These are phyloP conservation scores for Rhododendron williamsianum DNA, from an alignment of 148 eudicot species.

Conservation along the genomic window DNA sequence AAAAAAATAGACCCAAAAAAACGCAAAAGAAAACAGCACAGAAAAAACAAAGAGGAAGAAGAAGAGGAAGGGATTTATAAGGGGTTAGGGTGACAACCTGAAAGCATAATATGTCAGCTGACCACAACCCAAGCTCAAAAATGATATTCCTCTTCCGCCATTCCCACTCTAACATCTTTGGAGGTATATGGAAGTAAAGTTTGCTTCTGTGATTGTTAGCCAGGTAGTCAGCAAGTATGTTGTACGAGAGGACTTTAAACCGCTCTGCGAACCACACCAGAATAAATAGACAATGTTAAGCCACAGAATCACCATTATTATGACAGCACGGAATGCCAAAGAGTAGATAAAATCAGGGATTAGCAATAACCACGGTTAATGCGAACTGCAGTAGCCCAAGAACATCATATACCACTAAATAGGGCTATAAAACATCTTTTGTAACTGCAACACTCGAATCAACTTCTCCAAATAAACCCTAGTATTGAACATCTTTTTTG, in stretches of 20 bases:
- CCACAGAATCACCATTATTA: not conserved
- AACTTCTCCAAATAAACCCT: not conserved
- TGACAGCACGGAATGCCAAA: not conserved
- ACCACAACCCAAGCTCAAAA: conserved; percentile 89
- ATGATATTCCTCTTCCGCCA: conserved; percentile 68
- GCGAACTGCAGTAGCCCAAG: not conserved
- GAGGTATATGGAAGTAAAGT: conserved; percentile 83
- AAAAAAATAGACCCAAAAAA: not conserved
- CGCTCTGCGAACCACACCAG: conserved; percentile 48
- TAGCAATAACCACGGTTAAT: not conserved
- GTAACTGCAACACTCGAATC: not conserved
- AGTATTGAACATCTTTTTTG: not conserved
- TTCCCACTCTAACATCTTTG: conserved; percentile 67
- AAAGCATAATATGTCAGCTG: conserved; percentile 87
- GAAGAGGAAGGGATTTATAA: not conserved
- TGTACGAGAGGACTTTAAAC: conserved; percentile 77
- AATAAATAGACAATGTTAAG: conserved; percentile 3
- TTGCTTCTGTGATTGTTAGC: conserved; percentile 55
- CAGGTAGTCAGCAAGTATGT: conserved; percentile 91
- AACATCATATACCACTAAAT: not conserved
- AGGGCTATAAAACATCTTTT: not conserved
- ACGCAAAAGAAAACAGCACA: not conserved
- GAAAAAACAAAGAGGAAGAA: not conserved
- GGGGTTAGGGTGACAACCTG: conserved; percentile 43
- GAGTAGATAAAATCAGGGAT: not conserved